These are phyloP conservation scores for Cucurbita ficifolia DNA, from an alignment of 306 rosid genomes.

Conservation along the genomic window DNA sequence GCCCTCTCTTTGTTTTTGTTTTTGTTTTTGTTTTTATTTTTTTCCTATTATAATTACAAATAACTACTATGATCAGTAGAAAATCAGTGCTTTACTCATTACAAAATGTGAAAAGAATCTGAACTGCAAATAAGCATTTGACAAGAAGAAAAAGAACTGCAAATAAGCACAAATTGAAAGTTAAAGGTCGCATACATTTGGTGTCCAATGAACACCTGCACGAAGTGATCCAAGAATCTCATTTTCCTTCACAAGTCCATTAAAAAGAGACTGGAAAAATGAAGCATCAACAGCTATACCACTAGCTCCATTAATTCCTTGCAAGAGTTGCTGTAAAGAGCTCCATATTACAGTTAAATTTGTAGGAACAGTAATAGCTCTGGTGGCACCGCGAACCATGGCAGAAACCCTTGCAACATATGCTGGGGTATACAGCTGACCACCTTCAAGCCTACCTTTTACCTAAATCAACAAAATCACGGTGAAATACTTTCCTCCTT, in stretches of 20 bases:
- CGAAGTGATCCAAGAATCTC: slow-evolving; percentile 81
- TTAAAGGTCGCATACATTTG: slow-evolving; percentile 47
- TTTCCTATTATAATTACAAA: background rate
- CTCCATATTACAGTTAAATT: slow-evolving; percentile 67
- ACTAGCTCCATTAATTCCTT: slow-evolving; percentile 70
- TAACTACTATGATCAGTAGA: background rate
- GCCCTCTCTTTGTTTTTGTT: background rate
- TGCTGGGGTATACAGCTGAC: slow-evolving; percentile 94
- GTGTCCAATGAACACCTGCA: slow-evolving; percentile 97
- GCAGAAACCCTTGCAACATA: slow-evolving; percentile 79
- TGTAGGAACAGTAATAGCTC: slow-evolving; percentile 69
- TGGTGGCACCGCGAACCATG: slow-evolving; percentile 90
- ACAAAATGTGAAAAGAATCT: background rate
- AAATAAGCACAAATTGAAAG: background rate
- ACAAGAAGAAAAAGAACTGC: background rate
- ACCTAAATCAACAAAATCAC: slow-evolving; percentile 35
- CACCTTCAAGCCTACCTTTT: slow-evolving; percentile 97
- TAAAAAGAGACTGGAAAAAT: slow-evolving; percentile 80
- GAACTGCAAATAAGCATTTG: background rate
- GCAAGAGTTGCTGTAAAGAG: slow-evolving; percentile 70
- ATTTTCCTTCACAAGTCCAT: slow-evolving; percentile 68
- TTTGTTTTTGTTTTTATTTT: background rate
- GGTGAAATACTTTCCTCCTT: slow-evolving; percentile 1
- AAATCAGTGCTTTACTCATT: background rate
- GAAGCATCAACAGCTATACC: slow-evolving; percentile 78